Conservation (phyloP, 345 rosid genomes). For the Cardamine resedifolia region DNA sequence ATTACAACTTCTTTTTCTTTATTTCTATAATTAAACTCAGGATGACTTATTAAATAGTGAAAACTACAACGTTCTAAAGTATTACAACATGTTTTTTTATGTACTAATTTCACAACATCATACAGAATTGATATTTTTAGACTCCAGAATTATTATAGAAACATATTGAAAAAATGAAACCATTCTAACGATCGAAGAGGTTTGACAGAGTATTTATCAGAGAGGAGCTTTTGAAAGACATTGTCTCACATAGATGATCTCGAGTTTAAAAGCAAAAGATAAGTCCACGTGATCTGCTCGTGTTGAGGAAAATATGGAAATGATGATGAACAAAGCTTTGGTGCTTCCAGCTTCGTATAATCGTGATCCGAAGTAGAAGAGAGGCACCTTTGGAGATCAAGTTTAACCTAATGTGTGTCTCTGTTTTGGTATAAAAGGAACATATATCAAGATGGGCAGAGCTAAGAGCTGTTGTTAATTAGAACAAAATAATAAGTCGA, state of each 20-base stretch:
- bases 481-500: background rate
- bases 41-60: background rate
- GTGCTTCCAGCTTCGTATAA: background rate
- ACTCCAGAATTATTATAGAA: background rate
- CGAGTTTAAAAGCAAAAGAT: background rate
- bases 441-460: background rate
- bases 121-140: background rate
- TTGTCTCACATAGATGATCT: background rate
- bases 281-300: background rate
- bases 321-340: background rate
- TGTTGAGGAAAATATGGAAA: background rate
- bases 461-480: too few relatives aligned
- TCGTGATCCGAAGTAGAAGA: slow-evolving; percentile 5
- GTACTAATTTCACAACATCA: background rate
- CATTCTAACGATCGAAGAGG: background rate
- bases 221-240: background rate
- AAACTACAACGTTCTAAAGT: background rate
- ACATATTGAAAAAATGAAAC: background rate
- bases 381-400: slow-evolving; percentile 2
- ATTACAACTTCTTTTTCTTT: background rate
- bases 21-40: background rate
- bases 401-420: slow-evolving; percentile 9
- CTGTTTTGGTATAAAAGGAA: slow-evolving; percentile 23
- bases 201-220: background rate
- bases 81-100: background rate